Evolutionary conservation across 1,139 yeast species (phyloP).

Genomic region (Suhomyces atakaporum): DNA sequence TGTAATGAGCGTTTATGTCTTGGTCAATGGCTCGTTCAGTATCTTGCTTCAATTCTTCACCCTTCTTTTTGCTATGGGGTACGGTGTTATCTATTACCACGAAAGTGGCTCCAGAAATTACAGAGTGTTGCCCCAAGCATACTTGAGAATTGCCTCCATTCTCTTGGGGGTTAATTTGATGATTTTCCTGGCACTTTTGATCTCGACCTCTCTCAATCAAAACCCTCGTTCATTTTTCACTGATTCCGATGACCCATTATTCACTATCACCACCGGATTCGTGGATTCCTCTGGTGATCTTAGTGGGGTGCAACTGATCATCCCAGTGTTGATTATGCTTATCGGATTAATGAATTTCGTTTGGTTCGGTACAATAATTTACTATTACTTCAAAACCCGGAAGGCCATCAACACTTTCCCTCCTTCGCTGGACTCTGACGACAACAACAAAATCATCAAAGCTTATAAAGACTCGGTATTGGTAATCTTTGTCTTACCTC

Average conservation of each 20-base stretch:
- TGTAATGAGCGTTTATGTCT: conserved; percentile 14
- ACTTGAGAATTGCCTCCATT: conserved; percentile 20
- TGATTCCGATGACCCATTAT: conserved; percentile 2
- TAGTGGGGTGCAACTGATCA: neutral
- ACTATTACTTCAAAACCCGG: conserved; percentile 32
- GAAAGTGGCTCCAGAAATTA: conserved; percentile 28
- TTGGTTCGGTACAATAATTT: conserved; percentile 22
- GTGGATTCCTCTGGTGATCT: neutral
- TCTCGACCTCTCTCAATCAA: neutral
- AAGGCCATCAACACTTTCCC: conserved; percentile 35
- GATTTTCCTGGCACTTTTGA: neutral
- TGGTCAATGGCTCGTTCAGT: conserved; percentile 1
- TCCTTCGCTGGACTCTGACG: conserved; percentile 24
- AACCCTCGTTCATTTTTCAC: neutral
- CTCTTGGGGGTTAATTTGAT: conserved; percentile 17
- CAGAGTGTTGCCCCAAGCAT: conserved; percentile 28
- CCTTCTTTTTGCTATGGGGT: conserved; percentile 42
- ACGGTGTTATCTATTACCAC: conserved; percentile 39
- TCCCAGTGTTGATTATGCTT: neutral
- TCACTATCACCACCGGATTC: conserved; percentile 3
- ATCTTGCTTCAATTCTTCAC: conserved; percentile 16
- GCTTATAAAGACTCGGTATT: conserved; percentile 34
- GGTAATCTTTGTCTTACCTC: conserved; percentile 34
- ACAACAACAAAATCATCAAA: conserved; percentile 23
- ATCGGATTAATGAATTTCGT: conserved; percentile 2